Evolutionary conservation across 805 yeast genomes (phyloP).

Genomic region (Metschnikowia gruessii): DNA sequence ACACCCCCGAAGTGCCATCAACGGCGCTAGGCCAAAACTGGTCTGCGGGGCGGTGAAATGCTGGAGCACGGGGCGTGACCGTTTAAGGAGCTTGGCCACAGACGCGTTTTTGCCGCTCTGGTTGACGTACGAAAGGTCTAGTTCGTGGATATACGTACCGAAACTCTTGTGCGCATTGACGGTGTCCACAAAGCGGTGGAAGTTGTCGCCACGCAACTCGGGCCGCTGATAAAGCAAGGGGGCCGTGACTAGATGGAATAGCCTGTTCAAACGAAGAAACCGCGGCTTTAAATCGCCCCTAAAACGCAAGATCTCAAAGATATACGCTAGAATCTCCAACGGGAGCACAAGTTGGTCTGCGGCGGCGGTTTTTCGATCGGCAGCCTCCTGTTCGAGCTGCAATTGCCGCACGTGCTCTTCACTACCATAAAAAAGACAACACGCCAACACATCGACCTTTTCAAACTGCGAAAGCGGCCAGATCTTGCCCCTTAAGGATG

Average conservation of each 20-base stretch:
- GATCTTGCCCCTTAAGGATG: conserved; percentile 23
- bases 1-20: conserved; percentile 77
- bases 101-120: conserved; percentile 91
- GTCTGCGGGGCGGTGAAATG: conserved; percentile 90
- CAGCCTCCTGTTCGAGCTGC: conserved; percentile 8
- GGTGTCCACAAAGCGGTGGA: conserved; percentile 67
- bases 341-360: conserved; percentile 31
- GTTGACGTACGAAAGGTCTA: conserved; percentile 76
- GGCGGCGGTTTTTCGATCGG: conserved; percentile 11
- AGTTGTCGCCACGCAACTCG: conserved; percentile 60
- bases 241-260: conserved; percentile 58
- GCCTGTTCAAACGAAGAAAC: conserved; percentile 56
- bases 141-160: conserved; percentile 57
- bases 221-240: conserved; percentile 69
- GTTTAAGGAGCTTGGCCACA: conserved; percentile 75
- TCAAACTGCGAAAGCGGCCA: conserved; percentile 54
- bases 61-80: conserved; percentile 65
- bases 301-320: conserved; percentile 30
- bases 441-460: conserved; percentile 46
- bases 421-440: conserved; percentile 29
- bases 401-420: conserved; percentile 21
- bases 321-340: conserved; percentile 31
- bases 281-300: conserved; percentile 41
- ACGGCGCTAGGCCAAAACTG: conserved; percentile 87
- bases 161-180: conserved; percentile 49